Evolutionary conservation across 495 filamentous ascomycete species (phyloP).

Genomic region (Daldinia concentrica): DNA sequence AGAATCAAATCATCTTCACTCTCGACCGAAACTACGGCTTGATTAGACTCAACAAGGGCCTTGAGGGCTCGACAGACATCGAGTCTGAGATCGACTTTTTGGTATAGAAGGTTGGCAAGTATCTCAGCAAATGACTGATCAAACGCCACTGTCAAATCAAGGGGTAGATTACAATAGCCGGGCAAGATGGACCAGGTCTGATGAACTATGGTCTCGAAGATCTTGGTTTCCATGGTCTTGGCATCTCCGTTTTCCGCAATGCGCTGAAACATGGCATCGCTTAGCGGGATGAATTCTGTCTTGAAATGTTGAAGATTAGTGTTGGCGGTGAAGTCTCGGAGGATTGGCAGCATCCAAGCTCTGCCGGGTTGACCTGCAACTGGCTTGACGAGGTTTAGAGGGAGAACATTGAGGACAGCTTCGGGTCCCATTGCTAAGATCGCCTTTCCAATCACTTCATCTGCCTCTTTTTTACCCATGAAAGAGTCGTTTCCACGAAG

Average conservation of each 20-base stretch:
- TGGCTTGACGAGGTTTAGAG: conserved; percentile 83
- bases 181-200: conserved; percentile 96
- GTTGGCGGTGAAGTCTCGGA: conserved; percentile 85
- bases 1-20: conserved; percentile 74
- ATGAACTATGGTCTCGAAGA: conserved; percentile 94
- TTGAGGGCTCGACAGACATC: conserved; percentile 88
- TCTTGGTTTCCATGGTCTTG: conserved; percentile 94
- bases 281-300: conserved; percentile 84
- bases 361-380: conserved; percentile 79
- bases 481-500: conserved; percentile 90
- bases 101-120: conserved; percentile 88
- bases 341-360: conserved; percentile 92
- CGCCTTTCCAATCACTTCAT: conserved; percentile 85
- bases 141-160: conserved; percentile 79
- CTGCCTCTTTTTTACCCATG: conserved; percentile 92
- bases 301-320: conserved; percentile 87
- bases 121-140: conserved; percentile 93
- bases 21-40: conserved; percentile 71
- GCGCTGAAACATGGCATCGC: conserved; percentile 87
- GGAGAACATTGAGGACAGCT: conserved; percentile 78
- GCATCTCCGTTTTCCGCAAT: conserved; percentile 79
- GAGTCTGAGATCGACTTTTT: conserved; percentile 84
- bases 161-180: conserved; percentile 90
- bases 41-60: conserved; percentile 88
- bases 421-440: conserved; percentile 89